phyloP scores from a whole-genome alignment of 163 green algal species.

The Scenedesmus sp. region DNA sequence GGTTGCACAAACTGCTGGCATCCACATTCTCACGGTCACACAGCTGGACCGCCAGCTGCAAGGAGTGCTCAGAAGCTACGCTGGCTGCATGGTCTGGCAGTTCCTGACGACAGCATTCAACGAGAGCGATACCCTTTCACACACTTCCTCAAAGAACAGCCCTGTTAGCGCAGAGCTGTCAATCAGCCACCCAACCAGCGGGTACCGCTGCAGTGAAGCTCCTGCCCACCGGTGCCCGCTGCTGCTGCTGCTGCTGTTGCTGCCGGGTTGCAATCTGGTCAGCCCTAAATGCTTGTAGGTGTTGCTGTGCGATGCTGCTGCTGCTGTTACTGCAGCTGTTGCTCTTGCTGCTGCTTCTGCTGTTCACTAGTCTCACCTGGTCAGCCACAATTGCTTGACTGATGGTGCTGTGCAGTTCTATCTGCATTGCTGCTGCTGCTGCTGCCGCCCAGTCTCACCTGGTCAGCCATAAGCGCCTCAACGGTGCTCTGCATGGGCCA shows the following conservation, averaged over 20 bases:
- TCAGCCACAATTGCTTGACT: no score
- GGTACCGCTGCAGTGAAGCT: no score
- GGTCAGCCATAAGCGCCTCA: slow-evolving; percentile 33
- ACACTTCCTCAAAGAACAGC: no score
- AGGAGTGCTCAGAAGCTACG: no score
- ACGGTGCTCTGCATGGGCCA: slow-evolving; percentile 36
- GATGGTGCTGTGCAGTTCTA: slow-evolving; percentile 18
- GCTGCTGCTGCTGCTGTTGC: not conserved
- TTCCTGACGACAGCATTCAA: no score
- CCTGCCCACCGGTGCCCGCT: no score
- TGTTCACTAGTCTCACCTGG: no score
- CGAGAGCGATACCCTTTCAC: no score
- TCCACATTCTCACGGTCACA: not conserved
- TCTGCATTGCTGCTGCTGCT: slow-evolving; percentile 32
- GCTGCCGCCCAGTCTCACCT: not conserved
- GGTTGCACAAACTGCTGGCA: not conserved
- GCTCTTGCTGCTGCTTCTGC: no score
- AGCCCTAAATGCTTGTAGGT: slow-evolving; percentile 22
- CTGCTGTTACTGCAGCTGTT: not conserved
- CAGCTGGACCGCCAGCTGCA: not conserved
- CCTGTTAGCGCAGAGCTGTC: no score
- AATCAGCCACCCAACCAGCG: no score
- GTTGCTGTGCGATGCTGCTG: not conserved
- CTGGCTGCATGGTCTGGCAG: no score
- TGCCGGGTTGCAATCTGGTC: not conserved